Evolutionary conservation across 768 basidiomycete species (phyloP), one percentile per base, ranked within the genome.

Genomic region (Auricularia sp.): DNA sequence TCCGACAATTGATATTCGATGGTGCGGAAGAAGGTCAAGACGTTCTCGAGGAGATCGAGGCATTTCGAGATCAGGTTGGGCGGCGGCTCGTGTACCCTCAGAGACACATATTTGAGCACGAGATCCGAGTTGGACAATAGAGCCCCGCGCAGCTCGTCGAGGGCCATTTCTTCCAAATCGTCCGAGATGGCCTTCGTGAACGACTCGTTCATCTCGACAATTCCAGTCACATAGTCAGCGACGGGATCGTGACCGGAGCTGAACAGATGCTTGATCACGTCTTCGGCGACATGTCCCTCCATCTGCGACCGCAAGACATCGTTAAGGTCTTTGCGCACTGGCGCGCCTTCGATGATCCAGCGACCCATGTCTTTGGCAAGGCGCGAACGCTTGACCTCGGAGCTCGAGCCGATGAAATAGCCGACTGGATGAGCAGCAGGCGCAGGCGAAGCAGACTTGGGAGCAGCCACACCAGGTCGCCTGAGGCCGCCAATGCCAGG

Each of bases 241-340:
- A 98, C 88, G 5, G 94, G 92, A 68, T 89, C 92, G 74, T 98
- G 97, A 70, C 97, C 97, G 66, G 90, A 91, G 71, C 96, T 98
- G 78, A 98, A 99, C 35, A 99, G 79, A 35, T 84, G 84, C 3
- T 83, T 75, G 13, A 90, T 74, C 2, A 98, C 76, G 2, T 94
- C 89, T 67, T 88, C 86, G 3, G 89, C 89, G 5, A 84, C 81
- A 70, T 89, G 83, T 8, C 86, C 82, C 69, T 95, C 94, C 94
- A 98, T 98, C 75, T 99, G 97, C 68, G 81, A 84, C 69, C 92
- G 89, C 61, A 98, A 78, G 13, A 87, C 77, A 51, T 98, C 96
- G 44, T 88, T 84, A 14, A 98, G 81, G 70, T 98, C 96, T 72
- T 92, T 89, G 64, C 92, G 81, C 29, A 88, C 89, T 7, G 91